Conservation (phyloP, 2,329 filamentous ascomycete genomes). For the Amphichorda felina region DNA sequence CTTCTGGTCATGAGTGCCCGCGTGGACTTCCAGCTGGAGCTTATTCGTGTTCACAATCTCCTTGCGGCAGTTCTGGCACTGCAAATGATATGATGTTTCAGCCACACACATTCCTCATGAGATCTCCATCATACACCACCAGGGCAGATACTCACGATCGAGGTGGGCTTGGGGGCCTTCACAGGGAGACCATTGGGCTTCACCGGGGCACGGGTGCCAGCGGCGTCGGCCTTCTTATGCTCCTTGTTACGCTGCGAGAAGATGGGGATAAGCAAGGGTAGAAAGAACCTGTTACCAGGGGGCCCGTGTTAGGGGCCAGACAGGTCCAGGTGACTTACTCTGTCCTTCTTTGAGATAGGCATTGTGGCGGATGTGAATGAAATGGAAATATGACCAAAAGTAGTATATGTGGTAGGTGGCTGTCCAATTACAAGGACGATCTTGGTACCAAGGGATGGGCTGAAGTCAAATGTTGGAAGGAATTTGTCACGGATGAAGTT, state of each 20-base stretch:
- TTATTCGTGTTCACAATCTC: slow-evolving; percentile 39
- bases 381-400: too few species aligned
- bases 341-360: slow-evolving; percentile 17
- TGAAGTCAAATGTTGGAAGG: too few species aligned
- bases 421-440: too few species aligned
- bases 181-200: slow-evolving; percentile 43
- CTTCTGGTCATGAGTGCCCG: slow-evolving; percentile 34
- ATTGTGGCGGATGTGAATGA: slow-evolving; percentile 6
- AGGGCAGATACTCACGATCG: slow-evolving; percentile 8
- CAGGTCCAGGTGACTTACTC: slow-evolving; percentile 6
- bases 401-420: too few species aligned
- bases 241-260: slow-evolving; percentile 32
- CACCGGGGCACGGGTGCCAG: slow-evolving; percentile 38
- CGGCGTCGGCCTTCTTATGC: slow-evolving; percentile 42
- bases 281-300: too few species aligned
- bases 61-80: slow-evolving; percentile 39
- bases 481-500: too few species aligned
- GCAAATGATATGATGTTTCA: slow-evolving; percentile 6
- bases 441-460: too few species aligned
- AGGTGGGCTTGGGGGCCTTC: slow-evolving; percentile 34
- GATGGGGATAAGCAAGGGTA: background rate
- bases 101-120: slow-evolving; percentile 5
- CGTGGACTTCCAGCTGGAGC: slow-evolving; percentile 39
- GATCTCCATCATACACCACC: too few species aligned
- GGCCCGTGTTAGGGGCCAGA: background rate